Base-by-base conservation (phyloP, 768 basidiomycete genomes). In the Mycena latifolia region DNA sequence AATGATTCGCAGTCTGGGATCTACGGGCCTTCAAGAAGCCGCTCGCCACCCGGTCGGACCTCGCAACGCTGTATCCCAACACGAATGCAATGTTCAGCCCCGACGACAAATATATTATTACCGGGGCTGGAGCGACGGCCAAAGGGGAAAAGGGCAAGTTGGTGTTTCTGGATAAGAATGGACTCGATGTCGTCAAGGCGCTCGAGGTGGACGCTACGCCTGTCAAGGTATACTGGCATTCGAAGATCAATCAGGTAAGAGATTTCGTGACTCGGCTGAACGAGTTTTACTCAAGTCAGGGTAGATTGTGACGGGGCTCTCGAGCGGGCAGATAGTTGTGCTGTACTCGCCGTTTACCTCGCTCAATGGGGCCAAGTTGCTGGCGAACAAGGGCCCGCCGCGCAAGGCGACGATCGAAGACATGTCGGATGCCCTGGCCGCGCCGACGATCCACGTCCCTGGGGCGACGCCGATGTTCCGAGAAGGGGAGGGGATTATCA, bases 41-140 rank as follows among this genome's bases (percentile, higher is more conserved):
- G 2, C 75, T 98, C 31, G 88, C 86, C 3, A 85, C 84, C n/a
- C 88, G 86, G 61, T 75, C 84, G 29, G 87, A 84, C 52, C 78
- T 94, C 28, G 83, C 87, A 50, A 94, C 94, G 18, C 78, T 95
- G 59, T 98, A 99, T 79, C 92, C 95, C 18, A 89, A 92, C 69
- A 97, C 96, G 43, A 99, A 99, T 77, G 91, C 96, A 11, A 87
- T 92, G 67, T 99, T 97, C 79, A 98, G 96, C 70, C 98, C 98
- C 0, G 95, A 98, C 77, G 95, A 96, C 71, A 93, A 90, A 77
- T 89, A 90, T 73, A 81, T 99, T 55, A 81, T 99, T 58, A 96
- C 96, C 12, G 96, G 98, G 6, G 84, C 88, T 1, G 92, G 91
- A 10, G 86, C 90, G 2, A 80, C 87, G 12, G 78, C 87, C 43